Evolutionary conservation across 768 basidiomycete species (phyloP), one percentile per base, ranked within the genome.

Genomic region (Sarcodon aspratus): DNA sequence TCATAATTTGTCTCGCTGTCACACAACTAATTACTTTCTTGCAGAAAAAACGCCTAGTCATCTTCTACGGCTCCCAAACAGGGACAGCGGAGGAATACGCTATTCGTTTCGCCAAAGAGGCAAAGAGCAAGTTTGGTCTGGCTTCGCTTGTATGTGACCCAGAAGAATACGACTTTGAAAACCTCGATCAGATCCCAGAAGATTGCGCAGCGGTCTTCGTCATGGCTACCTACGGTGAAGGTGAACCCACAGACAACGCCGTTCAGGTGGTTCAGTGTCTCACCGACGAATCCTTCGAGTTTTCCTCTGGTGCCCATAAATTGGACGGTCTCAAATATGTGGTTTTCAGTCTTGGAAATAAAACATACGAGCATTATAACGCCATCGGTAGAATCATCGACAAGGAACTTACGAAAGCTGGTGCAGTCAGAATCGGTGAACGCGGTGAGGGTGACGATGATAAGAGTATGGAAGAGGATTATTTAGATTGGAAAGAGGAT

Each of bases 391-490:
- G 84, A 38, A 79, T 80, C 52, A 74, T 94, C 48, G 95, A 99
- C 58, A 59, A 72, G 2, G 66, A 78, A 31, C 68, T 99, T 50
- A 65, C 76, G 5, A 79, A 82, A 60, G 82, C 92, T 72, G 95
- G 93, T 31, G 96, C 79, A 17, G 63, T 71, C 48, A 80, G 91
- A 47, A 86, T 98, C 34, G 93, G 93, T 38, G 82, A 85, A 62
- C 74, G 85, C 36, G 95, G 95, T 9, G 94, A 98, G 66, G 95
- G 95, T 54, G 96, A 99, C 60, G 95, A 99, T 61, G 96, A 99
- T 67, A 96, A 96, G 73, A 92, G 87, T 61, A 97, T 99, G 94
- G 95, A 99, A 64, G 95, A 99, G 69, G 95, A 99, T 65, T 99
- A 98, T 63, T 78, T 99, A 10, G 93, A 90, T 58, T 99, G 95